Conservation (phyloP, 352 stramenopile genomes). For the Phytophthora vignae region DNA sequence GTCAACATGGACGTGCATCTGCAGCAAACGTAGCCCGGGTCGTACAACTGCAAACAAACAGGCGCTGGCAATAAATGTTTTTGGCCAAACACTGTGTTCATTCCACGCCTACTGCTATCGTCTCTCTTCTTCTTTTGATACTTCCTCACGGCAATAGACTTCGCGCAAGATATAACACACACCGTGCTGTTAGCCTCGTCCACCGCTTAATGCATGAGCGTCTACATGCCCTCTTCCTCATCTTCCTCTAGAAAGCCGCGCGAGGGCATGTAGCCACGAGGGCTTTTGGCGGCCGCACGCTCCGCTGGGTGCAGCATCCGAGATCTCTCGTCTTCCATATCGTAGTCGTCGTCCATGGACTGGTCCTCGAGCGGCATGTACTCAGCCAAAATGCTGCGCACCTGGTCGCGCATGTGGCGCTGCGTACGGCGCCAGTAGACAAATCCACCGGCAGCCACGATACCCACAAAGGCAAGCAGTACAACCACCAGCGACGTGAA, state of each 20-base stretch:
- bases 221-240: constrained; percentile 79
- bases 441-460: constrained; percentile 78
- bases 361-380: constrained; percentile 97
- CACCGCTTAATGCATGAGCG: neutral
- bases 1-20: no score
- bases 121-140: constrained; percentile 25
- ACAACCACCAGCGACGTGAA: constrained; percentile 89
- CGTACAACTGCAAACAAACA: neutral
- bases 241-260: constrained; percentile 87
- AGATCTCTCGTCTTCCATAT: constrained; percentile 58
- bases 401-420: constrained; percentile 95
- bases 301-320: constrained; percentile 73
- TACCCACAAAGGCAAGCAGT: constrained; percentile 80
- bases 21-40: no score
- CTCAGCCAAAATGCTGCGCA: constrained; percentile 95
- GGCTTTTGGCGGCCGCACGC: constrained; percentile 80
- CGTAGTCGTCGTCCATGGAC: constrained; percentile 72
- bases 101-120: constrained; percentile 29
- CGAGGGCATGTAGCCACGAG: constrained; percentile 86
- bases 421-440: constrained; percentile 94
- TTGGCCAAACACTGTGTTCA: constrained; percentile 36
- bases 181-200: constrained; percentile 7
- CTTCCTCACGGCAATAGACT: constrained; percentile 8
- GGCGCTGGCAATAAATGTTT: neutral
- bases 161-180: constrained; percentile 18